Percentiles rank a stretch among this genome's conserved stretches.
These are phyloP conservation scores for Fusarium sp. DNA, from an alignment of 2,329 filamentous ascomycete species.

Conservation along the genomic window DNA sequence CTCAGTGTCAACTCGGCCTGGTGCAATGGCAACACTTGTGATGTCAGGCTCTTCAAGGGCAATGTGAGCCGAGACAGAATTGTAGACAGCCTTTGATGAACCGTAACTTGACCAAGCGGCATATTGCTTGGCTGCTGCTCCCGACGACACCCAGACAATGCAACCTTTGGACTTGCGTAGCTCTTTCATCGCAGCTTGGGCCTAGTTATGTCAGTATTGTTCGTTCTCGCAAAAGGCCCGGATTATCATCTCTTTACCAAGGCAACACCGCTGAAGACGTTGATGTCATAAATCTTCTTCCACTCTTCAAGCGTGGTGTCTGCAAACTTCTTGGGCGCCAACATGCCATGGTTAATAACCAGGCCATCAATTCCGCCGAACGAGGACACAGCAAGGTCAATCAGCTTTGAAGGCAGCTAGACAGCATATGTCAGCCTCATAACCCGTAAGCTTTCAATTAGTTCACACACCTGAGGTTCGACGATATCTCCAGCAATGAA, in stretches of 20 bases:
- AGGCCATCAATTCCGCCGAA: slow-evolving; percentile 83
- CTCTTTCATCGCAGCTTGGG: slow-evolving; percentile 74
- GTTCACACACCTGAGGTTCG: slow-evolving; percentile 50
- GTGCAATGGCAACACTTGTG: slow-evolving; percentile 75
- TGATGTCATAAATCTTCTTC: slow-evolving; percentile 80
- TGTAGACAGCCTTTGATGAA: slow-evolving; percentile 83
- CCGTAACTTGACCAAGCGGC: slow-evolving; percentile 83
- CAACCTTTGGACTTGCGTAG: slow-evolving; percentile 75
- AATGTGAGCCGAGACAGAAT: slow-evolving; percentile 79
- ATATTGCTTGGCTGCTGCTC: slow-evolving; percentile 74
- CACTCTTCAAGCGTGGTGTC: slow-evolving; percentile 77
- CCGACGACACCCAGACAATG: slow-evolving; percentile 82
- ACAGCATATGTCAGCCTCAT: background rate
- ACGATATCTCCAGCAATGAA: slow-evolving; percentile 65
- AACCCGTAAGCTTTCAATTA: background rate
- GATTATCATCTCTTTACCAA: slow-evolving; percentile 64
- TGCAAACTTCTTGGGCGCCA: slow-evolving; percentile 79
- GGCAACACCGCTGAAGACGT: slow-evolving; percentile 84
- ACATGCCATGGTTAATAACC: slow-evolving; percentile 86
- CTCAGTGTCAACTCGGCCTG: slow-evolving; percentile 85
- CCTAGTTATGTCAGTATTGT: slow-evolving; percentile 55
- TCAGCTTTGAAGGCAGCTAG: slow-evolving; percentile 67
- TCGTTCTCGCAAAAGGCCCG: background rate
- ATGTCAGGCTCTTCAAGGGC: slow-evolving; percentile 80
- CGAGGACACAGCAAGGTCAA: slow-evolving; percentile 69